These are phyloP conservation scores for Exophiala xenobiotica DNA, from an alignment of 2,329 filamentous ascomycete species.

Conservation along the genomic window DNA sequence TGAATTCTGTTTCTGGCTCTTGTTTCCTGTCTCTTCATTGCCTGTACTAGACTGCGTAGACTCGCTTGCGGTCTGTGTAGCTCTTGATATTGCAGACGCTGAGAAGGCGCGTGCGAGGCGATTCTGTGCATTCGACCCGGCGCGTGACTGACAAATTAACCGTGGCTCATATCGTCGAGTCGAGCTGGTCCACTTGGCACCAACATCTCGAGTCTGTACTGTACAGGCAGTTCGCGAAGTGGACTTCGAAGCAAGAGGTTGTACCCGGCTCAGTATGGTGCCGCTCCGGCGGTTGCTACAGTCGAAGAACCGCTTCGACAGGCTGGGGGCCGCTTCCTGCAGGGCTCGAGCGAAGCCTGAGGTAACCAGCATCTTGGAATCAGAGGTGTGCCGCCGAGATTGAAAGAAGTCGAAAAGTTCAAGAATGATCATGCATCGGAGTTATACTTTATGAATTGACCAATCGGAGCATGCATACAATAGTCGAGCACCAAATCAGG, in stretches of 20 bases:
- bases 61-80: neutral
- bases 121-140: neutral
- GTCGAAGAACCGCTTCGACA: conserved; percentile 29
- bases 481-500: neutral
- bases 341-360: conserved; percentile 25
- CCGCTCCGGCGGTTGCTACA: conserved; percentile 14
- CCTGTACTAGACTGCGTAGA: neutral
- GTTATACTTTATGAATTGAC: too few relatives aligned
- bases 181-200: neutral
- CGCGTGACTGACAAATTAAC: too few relatives aligned
- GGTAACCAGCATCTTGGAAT: conserved; percentile 13
- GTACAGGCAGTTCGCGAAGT: neutral
- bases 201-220: too few relatives aligned
- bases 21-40: neutral
- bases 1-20: conserved; percentile 7
- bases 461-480: conserved; percentile 5
- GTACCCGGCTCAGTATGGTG: conserved; percentile 2
- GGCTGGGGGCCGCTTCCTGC: conserved; percentile 25
- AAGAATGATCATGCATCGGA: neutral
- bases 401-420: neutral
- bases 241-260: neutral
- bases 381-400: neutral
- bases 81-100: conserved; percentile 12
- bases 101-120: conserved; percentile 13
- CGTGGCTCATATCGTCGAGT: conserved; percentile 5